These are phyloP conservation scores for Pochonia chlamydosporia DNA, from an alignment of 2,329 filamentous ascomycete species.

Conservation along the genomic window DNA sequence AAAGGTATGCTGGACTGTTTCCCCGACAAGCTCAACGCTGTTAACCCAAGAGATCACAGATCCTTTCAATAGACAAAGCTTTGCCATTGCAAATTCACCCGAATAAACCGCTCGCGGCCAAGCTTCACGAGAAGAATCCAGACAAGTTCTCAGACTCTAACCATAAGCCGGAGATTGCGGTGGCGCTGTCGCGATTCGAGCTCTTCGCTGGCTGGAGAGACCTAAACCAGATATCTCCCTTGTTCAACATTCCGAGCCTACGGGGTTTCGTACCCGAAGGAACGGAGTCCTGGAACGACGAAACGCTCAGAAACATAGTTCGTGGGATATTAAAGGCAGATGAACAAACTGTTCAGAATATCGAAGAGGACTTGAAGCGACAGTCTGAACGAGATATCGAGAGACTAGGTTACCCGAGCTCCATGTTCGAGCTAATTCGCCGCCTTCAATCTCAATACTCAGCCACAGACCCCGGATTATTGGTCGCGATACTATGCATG, in stretches of 20 bases:
- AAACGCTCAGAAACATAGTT: constrained; percentile 34
- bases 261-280: constrained; percentile 44
- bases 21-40: not conserved
- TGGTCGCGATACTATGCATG: constrained; percentile 68
- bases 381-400: not conserved
- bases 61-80: constrained; percentile 66
- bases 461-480: constrained; percentile 55
- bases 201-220: constrained; percentile 73
- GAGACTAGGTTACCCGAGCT: not conserved
- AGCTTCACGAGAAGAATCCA: constrained; percentile 59
- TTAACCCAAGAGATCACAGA: not conserved
- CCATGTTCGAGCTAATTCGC: constrained; percentile 57
- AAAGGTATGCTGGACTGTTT: constrained; percentile 44
- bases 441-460: constrained; percentile 61
- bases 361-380: constrained; percentile 27
- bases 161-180: constrained; percentile 75
- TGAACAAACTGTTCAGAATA: constrained; percentile 44
- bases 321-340: constrained; percentile 7
- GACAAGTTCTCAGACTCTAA: constrained; percentile 65
- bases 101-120: constrained; percentile 58
- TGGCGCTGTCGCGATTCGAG: constrained; percentile 67
- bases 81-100: constrained; percentile 72
- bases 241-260: constrained; percentile 43
- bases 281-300: constrained; percentile 45
- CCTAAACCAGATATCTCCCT: constrained; percentile 48